Evolutionary conservation across 352 stramenopile species (phyloP), one percentile per base, ranked within the genome.

Genomic region (Globisporangium solare): DNA sequence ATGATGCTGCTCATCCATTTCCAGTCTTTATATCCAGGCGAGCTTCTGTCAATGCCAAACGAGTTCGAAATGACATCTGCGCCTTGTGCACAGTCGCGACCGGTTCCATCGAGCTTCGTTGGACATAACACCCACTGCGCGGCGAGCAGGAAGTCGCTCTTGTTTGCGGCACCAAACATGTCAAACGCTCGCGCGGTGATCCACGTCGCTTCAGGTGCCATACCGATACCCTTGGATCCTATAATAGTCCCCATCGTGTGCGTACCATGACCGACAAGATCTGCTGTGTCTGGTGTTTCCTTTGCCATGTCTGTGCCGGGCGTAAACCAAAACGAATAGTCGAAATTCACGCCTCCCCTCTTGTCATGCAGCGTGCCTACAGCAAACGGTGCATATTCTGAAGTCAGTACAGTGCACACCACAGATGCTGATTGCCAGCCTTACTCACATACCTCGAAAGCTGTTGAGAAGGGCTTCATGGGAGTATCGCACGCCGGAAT

Each of bases 271-370:
- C 80, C 80, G 3, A 91, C 80, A 43, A 71, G 40, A 62, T 90
- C 80, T 22, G 78, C 80, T 6, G 74, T 86, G 57, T 90, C 80
- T 0, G 77, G 70, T 17, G 74, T 84, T 50, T 86, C 69, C 52
- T 84, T 74, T 10, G 72, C 68, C 47, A 76, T 59, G 32, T 87
- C 66, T 20, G 80, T 82, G 3, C 65, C 67, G 1, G 68, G 65
- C 10, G 73, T 68, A 48, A 88, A 80, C 80, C 80, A 88, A 45
- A 89, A 89, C 10, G 80, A 56, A 54, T 91, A 89, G 73, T 89
- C 80, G 31, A 82, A 86, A 7, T 63, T 64, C 39, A 83, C 61
- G 0, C 61, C 64, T 1, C 60, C 60, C 18, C 71, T 51, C 8
- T 67, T 49, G 27, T 6, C 27, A 35, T 35, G 27, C 27, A 35